A percentile compares a stretch with the other conserved stretches of the same genome.
Evolutionary conservation across 2,329 filamentous ascomycete genomes (phyloP).

Genomic region (Trichophyton simii): DNA sequence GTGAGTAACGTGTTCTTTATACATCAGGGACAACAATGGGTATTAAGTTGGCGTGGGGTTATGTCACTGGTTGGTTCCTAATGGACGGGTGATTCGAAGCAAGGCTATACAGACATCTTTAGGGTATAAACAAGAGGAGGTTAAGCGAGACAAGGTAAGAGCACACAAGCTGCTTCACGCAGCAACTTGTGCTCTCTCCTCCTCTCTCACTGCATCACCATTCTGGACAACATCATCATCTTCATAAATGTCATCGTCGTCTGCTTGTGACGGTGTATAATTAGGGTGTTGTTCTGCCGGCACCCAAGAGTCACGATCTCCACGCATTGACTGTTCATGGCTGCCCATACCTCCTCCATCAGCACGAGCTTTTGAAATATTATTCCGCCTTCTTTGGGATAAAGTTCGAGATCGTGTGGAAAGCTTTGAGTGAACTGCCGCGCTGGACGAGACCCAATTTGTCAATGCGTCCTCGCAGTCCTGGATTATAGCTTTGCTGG

Average conservation of each 20-base stretch:
- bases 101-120: not conserved
- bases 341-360: slow-evolving; percentile 64
- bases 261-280: slow-evolving; percentile 34
- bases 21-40: too few species aligned
- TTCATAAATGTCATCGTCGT: slow-evolving; percentile 28
- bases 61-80: too few species aligned
- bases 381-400: slow-evolving; percentile 68
- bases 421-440: slow-evolving; percentile 74
- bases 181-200: slow-evolving; percentile 19
- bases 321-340: slow-evolving; percentile 68
- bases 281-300: slow-evolving; percentile 49
- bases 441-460: slow-evolving; percentile 90
- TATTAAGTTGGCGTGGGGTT: too few species aligned
- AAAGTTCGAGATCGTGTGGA: slow-evolving; percentile 78
- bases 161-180: not conserved
- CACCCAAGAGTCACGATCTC: slow-evolving; percentile 70
- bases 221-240: slow-evolving; percentile 20
- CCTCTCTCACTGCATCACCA: slow-evolving; percentile 24
- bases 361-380: slow-evolving; percentile 50
- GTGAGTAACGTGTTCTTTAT: too few species aligned
- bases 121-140: not conserved
- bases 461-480: slow-evolving; percentile 95
- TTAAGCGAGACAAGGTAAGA: not conserved
- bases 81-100: not conserved
- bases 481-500: slow-evolving; percentile 96